Evolutionary conservation across 129 eudicot genomes (phyloP).

Genomic region (Centella asiatica): DNA sequence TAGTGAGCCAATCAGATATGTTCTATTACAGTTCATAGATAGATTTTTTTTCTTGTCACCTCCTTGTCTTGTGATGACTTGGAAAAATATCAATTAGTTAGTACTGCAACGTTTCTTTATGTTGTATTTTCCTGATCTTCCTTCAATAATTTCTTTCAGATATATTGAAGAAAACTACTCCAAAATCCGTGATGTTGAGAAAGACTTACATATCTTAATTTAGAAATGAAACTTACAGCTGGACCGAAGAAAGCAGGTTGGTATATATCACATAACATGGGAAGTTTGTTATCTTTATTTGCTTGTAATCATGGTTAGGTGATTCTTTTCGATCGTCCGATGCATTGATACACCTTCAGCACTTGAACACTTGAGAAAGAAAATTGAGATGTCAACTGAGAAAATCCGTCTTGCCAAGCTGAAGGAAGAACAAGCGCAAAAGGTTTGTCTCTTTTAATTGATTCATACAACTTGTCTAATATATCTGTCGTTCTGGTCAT

Average conservation of each 20-base stretch:
- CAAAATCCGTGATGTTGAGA: constrained; percentile 95
- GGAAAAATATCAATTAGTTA: not conserved
- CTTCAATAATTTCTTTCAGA: constrained; percentile 27
- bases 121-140: constrained; percentile 3
- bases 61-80: not conserved
- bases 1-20: not conserved
- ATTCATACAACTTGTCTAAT: constrained; percentile 2
- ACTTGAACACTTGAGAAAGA: constrained; percentile 95
- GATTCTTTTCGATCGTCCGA: constrained; percentile 1
- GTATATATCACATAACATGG: not conserved
- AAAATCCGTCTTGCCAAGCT: constrained; percentile 72
- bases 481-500: not conserved
- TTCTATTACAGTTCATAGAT: too few relatives aligned
- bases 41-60: not conserved
- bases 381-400: constrained; percentile 86
- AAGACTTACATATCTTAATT: constrained; percentile 62
- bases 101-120: not conserved
- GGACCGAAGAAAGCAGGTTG: constrained; percentile 98
- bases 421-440: constrained; percentile 74
- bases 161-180: constrained; percentile 89
- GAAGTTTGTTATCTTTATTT: not conserved
- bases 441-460: constrained; percentile 35
- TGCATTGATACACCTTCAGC: constrained; percentile 35
- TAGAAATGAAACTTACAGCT: constrained; percentile 16
- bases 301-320: not conserved